Base-by-base conservation (phyloP, 2,329 filamentous ascomycete genomes). In the Fusarium redolens region DNA sequence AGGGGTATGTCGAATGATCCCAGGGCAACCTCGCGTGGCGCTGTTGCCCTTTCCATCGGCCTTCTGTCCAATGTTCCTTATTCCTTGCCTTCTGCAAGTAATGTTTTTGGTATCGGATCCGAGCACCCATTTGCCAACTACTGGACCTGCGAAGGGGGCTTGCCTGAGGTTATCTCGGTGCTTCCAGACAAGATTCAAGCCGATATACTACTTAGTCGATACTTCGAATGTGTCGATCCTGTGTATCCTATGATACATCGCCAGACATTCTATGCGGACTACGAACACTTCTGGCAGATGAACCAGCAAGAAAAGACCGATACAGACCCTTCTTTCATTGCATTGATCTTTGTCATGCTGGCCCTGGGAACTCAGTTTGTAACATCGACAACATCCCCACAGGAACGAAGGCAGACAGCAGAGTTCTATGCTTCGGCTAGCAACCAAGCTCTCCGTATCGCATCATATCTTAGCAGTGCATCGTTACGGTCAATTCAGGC, bases 41-140 rank as follows among this genome's bases (percentile, higher is more conserved):
- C 87, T 44, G 84, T 89, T 31, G 86, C 88, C 35, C 83, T 87
- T 18, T 90, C 88, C 7, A 89, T 85, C 12, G 89, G 89, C 25
- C 85, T 94, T 15, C 85, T 95, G 50, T 93, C 92, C 56, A 91
- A 93, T 77, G 88, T 94, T 5, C 92, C 92, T 1, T 93, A 92
- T 78, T 92, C 92, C 1, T 86, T 89, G 45, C 89, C 91, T 14
- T 90, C 90, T 11, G 91, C 91, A 3, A 93, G 91, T 61, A 94
- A 93, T 72, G 92, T 95, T 61, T 95, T 95, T 78, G 93, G 93
- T n/a, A 90, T 94, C 71, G 92, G 92, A 18, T 91, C 91, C 1
- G 92, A 94, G 78, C 92, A 94, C 78, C 92, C 92, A 0, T 95
- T 95, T 78, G 91, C 92, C 77, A 95, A 95, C 78, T 95, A 95